Evolutionary conservation across 2,329 filamentous ascomycete species (phyloP).

Genomic region (Elsinoe necatrix): DNA sequence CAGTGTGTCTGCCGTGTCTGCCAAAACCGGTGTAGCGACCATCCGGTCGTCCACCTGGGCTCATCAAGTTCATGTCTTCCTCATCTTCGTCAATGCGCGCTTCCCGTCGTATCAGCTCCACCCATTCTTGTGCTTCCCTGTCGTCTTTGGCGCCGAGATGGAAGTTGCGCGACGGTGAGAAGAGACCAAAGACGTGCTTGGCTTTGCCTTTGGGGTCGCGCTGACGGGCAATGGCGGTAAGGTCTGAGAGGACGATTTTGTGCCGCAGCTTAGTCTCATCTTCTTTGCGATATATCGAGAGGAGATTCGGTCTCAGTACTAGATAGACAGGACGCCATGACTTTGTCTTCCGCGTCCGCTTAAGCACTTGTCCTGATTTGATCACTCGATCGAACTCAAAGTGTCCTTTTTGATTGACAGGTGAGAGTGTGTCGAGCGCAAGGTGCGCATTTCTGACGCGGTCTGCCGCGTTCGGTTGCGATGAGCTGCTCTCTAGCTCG

Average conservation of each 20-base stretch:
- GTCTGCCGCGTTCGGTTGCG: neutral
- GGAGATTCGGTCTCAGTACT: constrained; percentile 78
- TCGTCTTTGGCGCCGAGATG: constrained; percentile 71
- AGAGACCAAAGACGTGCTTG: constrained; percentile 82
- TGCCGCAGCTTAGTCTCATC: constrained; percentile 84
- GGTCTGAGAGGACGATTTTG: constrained; percentile 78
- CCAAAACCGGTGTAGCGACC: constrained; percentile 39
- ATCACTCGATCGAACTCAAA: constrained; percentile 93
- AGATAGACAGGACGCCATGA: constrained; percentile 86
- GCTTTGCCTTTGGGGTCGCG: constrained; percentile 83
- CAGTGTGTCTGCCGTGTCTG: constrained; percentile 22
- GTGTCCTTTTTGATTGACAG: constrained; percentile 88
- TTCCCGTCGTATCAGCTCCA: constrained; percentile 67
- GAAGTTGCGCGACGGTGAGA: constrained; percentile 83
- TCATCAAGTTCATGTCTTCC: constrained; percentile 68
- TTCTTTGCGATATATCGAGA: constrained; percentile 88
- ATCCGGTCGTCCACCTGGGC: constrained; percentile 49
- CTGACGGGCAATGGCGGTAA: constrained; percentile 82
- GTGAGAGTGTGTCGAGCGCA: constrained; percentile 61
- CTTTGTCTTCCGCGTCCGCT: constrained; percentile 90
- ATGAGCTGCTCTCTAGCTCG: neutral
- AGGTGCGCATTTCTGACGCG: constrained; percentile 35
- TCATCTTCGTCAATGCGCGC: constrained; percentile 83
- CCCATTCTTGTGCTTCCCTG: constrained; percentile 77
- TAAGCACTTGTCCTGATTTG: constrained; percentile 77